A percentile compares a stretch with the other conserved stretches of the same genome.
Conservation (phyloP, 768 basidiomycete genomes). For the Naganishia randhawae region DNA sequence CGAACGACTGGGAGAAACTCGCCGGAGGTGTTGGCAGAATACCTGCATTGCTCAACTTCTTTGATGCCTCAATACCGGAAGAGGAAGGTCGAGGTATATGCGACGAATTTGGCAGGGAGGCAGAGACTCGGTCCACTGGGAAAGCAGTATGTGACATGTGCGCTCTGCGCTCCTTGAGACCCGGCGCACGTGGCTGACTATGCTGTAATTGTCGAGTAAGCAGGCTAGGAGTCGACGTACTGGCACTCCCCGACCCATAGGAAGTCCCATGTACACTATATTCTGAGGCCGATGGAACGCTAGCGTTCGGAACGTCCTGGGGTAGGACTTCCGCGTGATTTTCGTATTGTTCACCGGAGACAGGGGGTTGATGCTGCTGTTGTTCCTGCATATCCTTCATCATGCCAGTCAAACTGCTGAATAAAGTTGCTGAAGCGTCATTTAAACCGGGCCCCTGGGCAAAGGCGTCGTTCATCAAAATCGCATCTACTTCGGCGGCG, state of each 20-base stretch:
- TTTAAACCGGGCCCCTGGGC: not conserved
- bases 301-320: not conserved
- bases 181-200: not conserved
- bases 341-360: not conserved
- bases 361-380: not conserved
- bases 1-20: constrained; percentile 25
- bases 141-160: not conserved
- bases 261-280: not conserved
- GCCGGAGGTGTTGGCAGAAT: constrained; percentile 16
- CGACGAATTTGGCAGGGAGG: constrained; percentile 14
- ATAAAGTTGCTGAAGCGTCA: constrained; percentile 7
- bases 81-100: not conserved
- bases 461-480: constrained; percentile 3
- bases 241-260: constrained; percentile 6
- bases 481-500: constrained; percentile 15
- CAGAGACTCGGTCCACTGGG: constrained; percentile 9
- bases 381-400: constrained; percentile 17
- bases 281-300: not conserved
- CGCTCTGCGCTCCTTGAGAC: not conserved
- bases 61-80: not conserved
- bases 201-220: constrained; percentile 23
- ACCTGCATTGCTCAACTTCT: not conserved
- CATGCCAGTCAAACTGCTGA: constrained; percentile 18
- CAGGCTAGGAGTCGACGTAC: constrained; percentile 15
- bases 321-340: not conserved